These are phyloP conservation scores for Albatrellus ellisii DNA, from an alignment of 768 basidiomycete species.

Conservation along the genomic window DNA sequence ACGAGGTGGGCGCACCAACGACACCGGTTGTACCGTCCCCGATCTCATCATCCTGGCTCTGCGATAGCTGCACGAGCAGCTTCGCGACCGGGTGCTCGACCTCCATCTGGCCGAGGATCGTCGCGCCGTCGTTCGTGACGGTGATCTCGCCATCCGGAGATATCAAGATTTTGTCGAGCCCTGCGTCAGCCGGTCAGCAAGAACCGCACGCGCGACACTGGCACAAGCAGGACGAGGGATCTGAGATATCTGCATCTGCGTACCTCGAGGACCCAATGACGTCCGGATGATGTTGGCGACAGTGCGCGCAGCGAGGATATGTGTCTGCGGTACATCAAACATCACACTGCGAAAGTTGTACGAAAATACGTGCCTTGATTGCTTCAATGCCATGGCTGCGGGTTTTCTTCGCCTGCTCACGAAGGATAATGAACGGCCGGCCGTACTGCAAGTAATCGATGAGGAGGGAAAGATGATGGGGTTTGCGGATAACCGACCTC, in stretches of 20 bases:
- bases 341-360: slow-evolving; percentile 1
- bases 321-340: slow-evolving; percentile 38
- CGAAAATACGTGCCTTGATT: slow-evolving; percentile 60
- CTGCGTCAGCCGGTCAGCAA: slow-evolving; percentile 31
- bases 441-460: slow-evolving; percentile 49
- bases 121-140: slow-evolving; percentile 98
- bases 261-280: slow-evolving; percentile 89
- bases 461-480: background rate
- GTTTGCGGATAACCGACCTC: slow-evolving; percentile 39
- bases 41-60: slow-evolving; percentile 99
- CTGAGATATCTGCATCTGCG: too few relatives aligned
- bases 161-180: slow-evolving; percentile 90
- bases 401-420: slow-evolving; percentile 88
- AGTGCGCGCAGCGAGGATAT: slow-evolving; percentile 90
- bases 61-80: slow-evolving; percentile 89
- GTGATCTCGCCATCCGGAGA: slow-evolving; percentile 98
- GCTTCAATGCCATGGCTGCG: slow-evolving; percentile 87
- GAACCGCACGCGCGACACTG: background rate
- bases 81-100: slow-evolving; percentile 99
- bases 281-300: slow-evolving; percentile 93
- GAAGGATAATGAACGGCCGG: slow-evolving; percentile 93
- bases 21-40: slow-evolving; percentile 99
- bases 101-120: slow-evolving; percentile 97
- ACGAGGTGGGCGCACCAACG: slow-evolving; percentile 92
- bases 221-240: background rate